These are phyloP conservation scores for Phytophthora pini DNA, from an alignment of 352 stramenopile genomes.

Conservation along the genomic window DNA sequence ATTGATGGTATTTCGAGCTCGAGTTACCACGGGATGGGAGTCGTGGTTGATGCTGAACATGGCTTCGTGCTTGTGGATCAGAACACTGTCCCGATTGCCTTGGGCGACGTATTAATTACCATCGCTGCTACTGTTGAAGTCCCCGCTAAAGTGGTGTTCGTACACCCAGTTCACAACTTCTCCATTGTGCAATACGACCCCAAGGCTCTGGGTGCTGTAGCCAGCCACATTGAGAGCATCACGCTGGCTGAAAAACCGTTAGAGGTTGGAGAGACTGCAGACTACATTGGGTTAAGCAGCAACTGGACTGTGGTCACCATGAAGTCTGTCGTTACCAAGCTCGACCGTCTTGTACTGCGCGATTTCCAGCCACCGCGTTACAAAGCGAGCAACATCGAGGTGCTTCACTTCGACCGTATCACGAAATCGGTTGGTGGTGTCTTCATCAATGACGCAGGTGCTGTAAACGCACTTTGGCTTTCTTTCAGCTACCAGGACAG, in stretches of 20 bases:
- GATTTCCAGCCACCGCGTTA: constrained; percentile 89
- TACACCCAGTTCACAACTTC: constrained; percentile 94
- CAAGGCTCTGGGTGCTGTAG: constrained; percentile 64
- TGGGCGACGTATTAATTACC: constrained; percentile 89
- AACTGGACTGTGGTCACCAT: constrained; percentile 90
- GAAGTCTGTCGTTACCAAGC: constrained; percentile 87
- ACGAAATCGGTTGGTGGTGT: constrained; percentile 88
- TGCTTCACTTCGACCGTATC: constrained; percentile 90
- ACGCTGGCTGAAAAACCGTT: constrained; percentile 68
- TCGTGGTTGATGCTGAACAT: constrained; percentile 84
- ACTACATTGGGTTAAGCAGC: constrained; percentile 88
- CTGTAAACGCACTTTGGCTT: constrained; percentile 83
- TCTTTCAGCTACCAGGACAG: constrained; percentile 90
- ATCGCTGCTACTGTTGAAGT: constrained; percentile 91
- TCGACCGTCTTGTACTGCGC: constrained; percentile 79
- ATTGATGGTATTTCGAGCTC: constrained; percentile 91
- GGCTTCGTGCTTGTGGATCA: constrained; percentile 94
- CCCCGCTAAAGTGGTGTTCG: constrained; percentile 87
- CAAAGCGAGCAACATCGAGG: constrained; percentile 86
- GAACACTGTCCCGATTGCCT: constrained; percentile 90
- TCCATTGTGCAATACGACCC: constrained; percentile 91
- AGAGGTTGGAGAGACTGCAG: constrained; percentile 74
- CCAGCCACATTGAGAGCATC: constrained; percentile 63
- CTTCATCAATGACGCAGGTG: constrained; percentile 77
- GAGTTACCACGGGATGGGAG: constrained; percentile 89